Evolutionary conservation across 257 asterid genomes (phyloP).

Genomic region (Orobanche coerulescens): DNA sequence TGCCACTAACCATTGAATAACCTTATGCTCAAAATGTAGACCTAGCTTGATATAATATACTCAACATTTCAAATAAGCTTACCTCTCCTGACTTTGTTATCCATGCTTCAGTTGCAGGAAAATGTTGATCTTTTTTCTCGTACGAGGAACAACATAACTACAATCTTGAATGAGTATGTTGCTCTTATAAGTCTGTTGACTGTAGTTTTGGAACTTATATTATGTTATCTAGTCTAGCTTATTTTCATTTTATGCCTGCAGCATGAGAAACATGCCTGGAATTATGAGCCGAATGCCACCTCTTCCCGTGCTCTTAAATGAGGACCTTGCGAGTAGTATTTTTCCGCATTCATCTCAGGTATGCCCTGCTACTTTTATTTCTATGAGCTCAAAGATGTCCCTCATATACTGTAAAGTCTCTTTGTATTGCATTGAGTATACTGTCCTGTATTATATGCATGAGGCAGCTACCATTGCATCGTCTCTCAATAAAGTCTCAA

Average conservation of each 20-base stretch:
- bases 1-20: no score
- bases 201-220: not conserved
- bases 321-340: slow-evolving; percentile 60
- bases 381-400: not conserved
- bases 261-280: slow-evolving; percentile 78
- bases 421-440: slow-evolving; percentile 15
- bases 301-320: slow-evolving; percentile 59
- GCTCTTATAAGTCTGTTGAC: slow-evolving; percentile 18
- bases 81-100: slow-evolving; percentile 31
- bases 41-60: no score
- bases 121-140: slow-evolving; percentile 60
- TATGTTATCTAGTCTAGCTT: slow-evolving; percentile 14
- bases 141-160: slow-evolving; percentile 55
- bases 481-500: not conserved
- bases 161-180: slow-evolving; percentile 67
- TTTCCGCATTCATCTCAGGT: slow-evolving; percentile 65
- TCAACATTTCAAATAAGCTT: slow-evolving; percentile 12
- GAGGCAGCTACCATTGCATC: not conserved
- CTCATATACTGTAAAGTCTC: not conserved
- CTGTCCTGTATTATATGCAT: not conserved
- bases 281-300: slow-evolving; percentile 82
- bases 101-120: slow-evolving; percentile 69
- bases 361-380: slow-evolving; percentile 18
- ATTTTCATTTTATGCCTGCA: slow-evolving; percentile 29
- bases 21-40: no score